Base-by-base conservation (phyloP, 768 basidiomycete species). In the Tephrocybe sp. region DNA sequence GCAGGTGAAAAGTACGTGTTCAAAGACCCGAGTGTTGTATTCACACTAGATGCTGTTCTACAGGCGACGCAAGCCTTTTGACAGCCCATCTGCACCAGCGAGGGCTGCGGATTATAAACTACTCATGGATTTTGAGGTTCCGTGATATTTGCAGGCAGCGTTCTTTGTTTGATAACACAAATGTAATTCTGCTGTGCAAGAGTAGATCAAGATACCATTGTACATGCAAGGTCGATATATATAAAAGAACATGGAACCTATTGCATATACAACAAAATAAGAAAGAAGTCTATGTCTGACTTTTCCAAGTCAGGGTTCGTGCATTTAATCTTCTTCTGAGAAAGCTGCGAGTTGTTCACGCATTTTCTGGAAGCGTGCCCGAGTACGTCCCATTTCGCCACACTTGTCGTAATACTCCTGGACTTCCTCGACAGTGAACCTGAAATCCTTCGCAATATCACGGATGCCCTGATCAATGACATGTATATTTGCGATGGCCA, bases 1-100 rank as follows among this genome's bases (percentile, higher is more conserved):
- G 95, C 94, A 15, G 97, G 97, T 30, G 97, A 99, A 73, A 92
- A 86, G 91, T 93, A 58, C 46, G 83, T 73, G 10, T 15, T 16
- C 24, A 43, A 25, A 27, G 48, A 38, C 10, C n/a, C 16, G 25
- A 23, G 22, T 47, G 12, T 25, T 22, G 23, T 31, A 24, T n/a
- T 33, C 31, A 54, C 23, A 59, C 54, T 42, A 40, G 42, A 43
- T 46, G 42, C 21, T 29, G 27, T 40, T 16, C 36, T 56, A 36
- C 54, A 93, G 91, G 65, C 83, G 84, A 55, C 79, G 84, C 34
- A 90, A 88, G 61, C 81, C 82, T 2, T 87, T 83, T 57, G 83
- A 86, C 45, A 89, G 87, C 54, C 91, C 91, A 21, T 81, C 88
- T 18, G 91, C 91, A 8, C 91, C 91, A 3, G 71, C 67, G n/a